Conservation (phyloP, 768 basidiomycete species). For the Trametes villosa region DNA sequence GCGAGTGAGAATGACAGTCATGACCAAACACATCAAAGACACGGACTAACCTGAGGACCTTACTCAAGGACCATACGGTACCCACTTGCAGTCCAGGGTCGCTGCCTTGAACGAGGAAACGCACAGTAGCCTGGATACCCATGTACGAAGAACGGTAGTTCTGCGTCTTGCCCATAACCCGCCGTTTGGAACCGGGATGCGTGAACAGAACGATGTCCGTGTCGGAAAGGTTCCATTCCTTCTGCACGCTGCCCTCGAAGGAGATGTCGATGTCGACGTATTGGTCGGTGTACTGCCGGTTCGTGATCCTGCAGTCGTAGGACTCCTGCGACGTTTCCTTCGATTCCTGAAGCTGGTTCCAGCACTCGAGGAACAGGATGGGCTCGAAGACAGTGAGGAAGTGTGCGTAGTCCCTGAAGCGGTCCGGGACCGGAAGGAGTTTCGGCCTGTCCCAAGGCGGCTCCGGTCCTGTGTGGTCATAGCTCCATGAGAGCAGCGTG, state of each 20-base stretch:
- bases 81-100: slow-evolving; percentile 69
- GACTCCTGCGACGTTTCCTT: slow-evolving; percentile 64
- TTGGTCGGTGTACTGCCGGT: slow-evolving; percentile 75
- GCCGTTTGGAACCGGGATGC: slow-evolving; percentile 55
- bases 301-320: slow-evolving; percentile 65
- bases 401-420: slow-evolving; percentile 64
- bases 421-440: slow-evolving; percentile 57
- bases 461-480: slow-evolving; percentile 62
- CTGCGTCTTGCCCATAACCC: slow-evolving; percentile 74
- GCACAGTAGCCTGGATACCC: slow-evolving; percentile 61
- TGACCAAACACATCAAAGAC: background rate
- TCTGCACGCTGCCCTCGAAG: slow-evolving; percentile 60
- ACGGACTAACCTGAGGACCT: slow-evolving; percentile 77
- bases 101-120: slow-evolving; percentile 48
- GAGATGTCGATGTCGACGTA: slow-evolving; percentile 81
- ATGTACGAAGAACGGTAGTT: slow-evolving; percentile 45
- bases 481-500: slow-evolving; percentile 84
- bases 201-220: slow-evolving; percentile 85
- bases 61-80: slow-evolving; percentile 74
- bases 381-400: slow-evolving; percentile 84
- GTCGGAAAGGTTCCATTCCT: slow-evolving; percentile 78
- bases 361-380: slow-evolving; percentile 84
- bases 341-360: slow-evolving; percentile 83
- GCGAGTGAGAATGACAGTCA: slow-evolving; percentile 4
- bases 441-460: slow-evolving; percentile 56